Evolutionary conservation across 768 basidiomycete genomes (phyloP).

Genomic region (Udeniomyces megalosporus): DNA sequence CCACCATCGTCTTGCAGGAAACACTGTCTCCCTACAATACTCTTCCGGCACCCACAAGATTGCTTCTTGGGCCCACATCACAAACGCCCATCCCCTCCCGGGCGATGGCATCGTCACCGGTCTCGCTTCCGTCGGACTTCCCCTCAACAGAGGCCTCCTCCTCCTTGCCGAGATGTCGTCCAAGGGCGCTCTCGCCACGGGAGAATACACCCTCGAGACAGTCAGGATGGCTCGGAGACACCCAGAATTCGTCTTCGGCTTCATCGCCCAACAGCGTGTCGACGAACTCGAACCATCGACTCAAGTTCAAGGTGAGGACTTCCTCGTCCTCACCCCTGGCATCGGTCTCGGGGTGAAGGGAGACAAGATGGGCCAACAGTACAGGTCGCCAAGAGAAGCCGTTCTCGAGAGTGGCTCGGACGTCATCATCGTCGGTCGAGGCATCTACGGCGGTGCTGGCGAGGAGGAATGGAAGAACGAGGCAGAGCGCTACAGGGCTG

Average conservation of each 20-base stretch:
- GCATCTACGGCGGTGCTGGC: slow-evolving; percentile 57
- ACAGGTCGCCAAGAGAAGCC: slow-evolving; percentile 74
- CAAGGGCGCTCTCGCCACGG: slow-evolving; percentile 65
- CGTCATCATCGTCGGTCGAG: slow-evolving; percentile 92
- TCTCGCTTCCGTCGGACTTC: slow-evolving; percentile 66
- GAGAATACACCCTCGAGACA: slow-evolving; percentile 64
- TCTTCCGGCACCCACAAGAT: slow-evolving; percentile 83
- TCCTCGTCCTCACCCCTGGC: slow-evolving; percentile 79
- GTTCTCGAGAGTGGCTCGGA: slow-evolving; percentile 70
- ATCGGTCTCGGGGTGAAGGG: slow-evolving; percentile 65
- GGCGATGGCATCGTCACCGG: slow-evolving; percentile 92
- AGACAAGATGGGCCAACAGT: slow-evolving; percentile 87
- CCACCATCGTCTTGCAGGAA: slow-evolving; percentile 41
- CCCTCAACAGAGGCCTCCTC: slow-evolving; percentile 68
- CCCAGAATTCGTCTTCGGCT: slow-evolving; percentile 72
- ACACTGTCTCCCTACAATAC: slow-evolving; percentile 91
- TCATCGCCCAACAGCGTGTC: slow-evolving; percentile 79
- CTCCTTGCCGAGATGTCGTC: slow-evolving; percentile 95
- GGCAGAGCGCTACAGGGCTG: slow-evolving; percentile 66
- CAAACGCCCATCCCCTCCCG: slow-evolving; percentile 89
- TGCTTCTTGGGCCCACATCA: slow-evolving; percentile 88
- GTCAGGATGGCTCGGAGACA: slow-evolving; percentile 72
- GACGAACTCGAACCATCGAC: slow-evolving; percentile 31
- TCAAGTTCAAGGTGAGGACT: slow-evolving; percentile 45
- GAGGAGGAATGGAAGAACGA: slow-evolving; percentile 35